phyloP scores from a whole-genome alignment of 805 yeast genomes.

The Ogataea philodendri region DNA sequence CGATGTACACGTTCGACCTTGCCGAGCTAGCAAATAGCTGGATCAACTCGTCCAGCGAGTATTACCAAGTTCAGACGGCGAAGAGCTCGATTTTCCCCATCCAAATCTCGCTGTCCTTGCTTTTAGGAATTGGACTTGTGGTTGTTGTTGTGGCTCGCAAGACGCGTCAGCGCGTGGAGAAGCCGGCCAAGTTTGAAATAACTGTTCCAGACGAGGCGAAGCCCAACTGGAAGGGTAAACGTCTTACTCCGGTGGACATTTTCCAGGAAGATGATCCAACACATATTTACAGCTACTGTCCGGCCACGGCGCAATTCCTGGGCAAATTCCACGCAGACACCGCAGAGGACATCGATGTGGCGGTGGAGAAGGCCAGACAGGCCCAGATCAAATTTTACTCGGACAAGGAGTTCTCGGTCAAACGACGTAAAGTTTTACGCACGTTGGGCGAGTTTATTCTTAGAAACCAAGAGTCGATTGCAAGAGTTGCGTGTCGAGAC shows the following conservation, averaged over 20 bases:
- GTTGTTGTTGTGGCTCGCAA: constrained; percentile 24
- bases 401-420: constrained; percentile 50
- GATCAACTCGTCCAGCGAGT: constrained; percentile 17
- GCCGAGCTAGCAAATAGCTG: constrained; percentile 17
- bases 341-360: constrained; percentile 66
- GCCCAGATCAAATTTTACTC: constrained; percentile 55
- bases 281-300: constrained; percentile 82
- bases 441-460: constrained; percentile 71
- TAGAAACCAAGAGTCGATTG: constrained; percentile 81
- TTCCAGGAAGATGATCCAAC: constrained; percentile 60
- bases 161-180: constrained; percentile 28
- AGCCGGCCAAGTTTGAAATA: constrained; percentile 46
- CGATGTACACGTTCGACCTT: constrained; percentile 23
- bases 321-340: constrained; percentile 68
- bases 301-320: constrained; percentile 89
- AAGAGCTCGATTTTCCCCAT: constrained; percentile 25
- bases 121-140: constrained; percentile 26
- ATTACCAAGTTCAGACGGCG: constrained; percentile 11
- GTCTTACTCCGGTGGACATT: constrained; percentile 64
- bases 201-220: constrained; percentile 73
- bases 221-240: constrained; percentile 89
- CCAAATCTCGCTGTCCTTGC: constrained; percentile 31
- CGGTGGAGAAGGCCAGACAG: constrained; percentile 48
- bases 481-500: constrained; percentile 92
- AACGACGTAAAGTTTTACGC: constrained; percentile 66